Evolutionary conservation across 2,329 filamentous ascomycete genomes (phyloP).

Genomic region (Elsinoe perseae): DNA sequence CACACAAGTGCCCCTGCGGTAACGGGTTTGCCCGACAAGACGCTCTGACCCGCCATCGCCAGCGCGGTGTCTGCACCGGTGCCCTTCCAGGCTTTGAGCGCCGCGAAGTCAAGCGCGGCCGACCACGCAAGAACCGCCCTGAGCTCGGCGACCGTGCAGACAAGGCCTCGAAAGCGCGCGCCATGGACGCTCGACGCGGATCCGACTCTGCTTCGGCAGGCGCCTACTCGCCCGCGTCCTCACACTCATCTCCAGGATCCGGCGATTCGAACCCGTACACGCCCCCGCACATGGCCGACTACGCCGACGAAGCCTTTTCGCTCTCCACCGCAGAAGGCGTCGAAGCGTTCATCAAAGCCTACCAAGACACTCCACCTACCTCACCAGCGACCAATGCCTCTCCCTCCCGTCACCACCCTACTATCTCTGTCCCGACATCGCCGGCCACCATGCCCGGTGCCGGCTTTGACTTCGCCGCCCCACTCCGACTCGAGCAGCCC

Average conservation of each 20-base stretch:
- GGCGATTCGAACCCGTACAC: constrained; percentile 17
- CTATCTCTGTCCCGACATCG: not conserved
- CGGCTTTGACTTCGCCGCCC: constrained; percentile 13
- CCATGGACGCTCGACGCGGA: constrained; percentile 27
- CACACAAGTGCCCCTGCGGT: constrained; percentile 88
- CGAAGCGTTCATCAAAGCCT: constrained; percentile 16
- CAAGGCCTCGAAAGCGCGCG: constrained; percentile 49
- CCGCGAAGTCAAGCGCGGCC: constrained; percentile 55
- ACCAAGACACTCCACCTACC: constrained; percentile 19
- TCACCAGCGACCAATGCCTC: constrained; percentile 16
- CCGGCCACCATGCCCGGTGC: not conserved
- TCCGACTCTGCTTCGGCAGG: constrained; percentile 15
- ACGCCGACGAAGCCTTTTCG: constrained; percentile 14
- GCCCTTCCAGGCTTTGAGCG: constrained; percentile 66
- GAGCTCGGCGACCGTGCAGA: constrained; percentile 51
- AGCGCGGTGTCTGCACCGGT: constrained; percentile 93
- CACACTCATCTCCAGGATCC: constrained; percentile 14
- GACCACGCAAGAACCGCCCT: constrained; percentile 55
- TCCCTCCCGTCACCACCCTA: not conserved
- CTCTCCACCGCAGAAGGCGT: constrained; percentile 9
- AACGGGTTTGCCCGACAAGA: constrained; percentile 94
- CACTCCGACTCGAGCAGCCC: not conserved
- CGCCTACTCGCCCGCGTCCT: constrained; percentile 16
- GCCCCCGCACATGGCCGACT: constrained; percentile 14
- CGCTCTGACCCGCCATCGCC: constrained; percentile 85